Evolutionary conservation across 176 grass and related monocot genomes (phyloP).

Genomic region (Paspalum vaginatum): DNA sequence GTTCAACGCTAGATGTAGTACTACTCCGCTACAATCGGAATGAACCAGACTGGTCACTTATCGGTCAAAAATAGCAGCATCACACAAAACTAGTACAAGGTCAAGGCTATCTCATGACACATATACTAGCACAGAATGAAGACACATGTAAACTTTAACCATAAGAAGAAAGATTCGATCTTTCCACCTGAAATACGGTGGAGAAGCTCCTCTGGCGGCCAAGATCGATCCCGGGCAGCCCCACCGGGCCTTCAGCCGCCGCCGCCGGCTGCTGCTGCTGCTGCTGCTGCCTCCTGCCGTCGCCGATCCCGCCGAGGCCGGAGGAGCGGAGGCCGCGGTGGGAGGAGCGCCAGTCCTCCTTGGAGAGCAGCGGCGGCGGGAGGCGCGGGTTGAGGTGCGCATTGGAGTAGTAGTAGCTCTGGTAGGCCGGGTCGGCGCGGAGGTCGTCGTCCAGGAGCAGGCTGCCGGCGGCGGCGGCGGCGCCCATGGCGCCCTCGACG

Average conservation of each 20-base stretch:
- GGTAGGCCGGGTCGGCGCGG: conserved; percentile 65
- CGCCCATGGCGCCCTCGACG: conserved; percentile 57
- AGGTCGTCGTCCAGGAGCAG: conserved; percentile 61
- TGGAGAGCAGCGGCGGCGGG: conserved; percentile 65
- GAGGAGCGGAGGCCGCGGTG: conserved; percentile 52
- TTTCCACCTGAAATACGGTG: conserved; percentile 72
- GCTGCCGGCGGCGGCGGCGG: conserved; percentile 36
- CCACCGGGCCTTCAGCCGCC: conserved; percentile 42
- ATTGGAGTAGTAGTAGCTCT: conserved; percentile 73
- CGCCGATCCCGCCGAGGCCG: conserved; percentile 58
- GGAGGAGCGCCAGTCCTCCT: conserved; percentile 68
- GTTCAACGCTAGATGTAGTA: background rate
- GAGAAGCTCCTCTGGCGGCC: conserved; percentile 56
- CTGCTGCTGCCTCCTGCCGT: conserved; percentile 45
- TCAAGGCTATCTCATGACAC: background rate
- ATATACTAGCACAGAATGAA: conserved; percentile 18
- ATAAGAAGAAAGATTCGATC: conserved; percentile 24
- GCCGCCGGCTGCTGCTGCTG: background rate
- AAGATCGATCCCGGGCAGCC: conserved; percentile 53
- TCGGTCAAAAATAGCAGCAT: conserved; percentile 33
- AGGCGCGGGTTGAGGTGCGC: conserved; percentile 80
- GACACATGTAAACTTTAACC: background rate
- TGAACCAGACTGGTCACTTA: background rate
- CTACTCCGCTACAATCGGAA: conserved; percentile 8
- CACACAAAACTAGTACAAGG: background rate